phyloP scores from a whole-genome alignment of 2,329 filamentous ascomycete genomes.

The Leptographium flavum region DNA sequence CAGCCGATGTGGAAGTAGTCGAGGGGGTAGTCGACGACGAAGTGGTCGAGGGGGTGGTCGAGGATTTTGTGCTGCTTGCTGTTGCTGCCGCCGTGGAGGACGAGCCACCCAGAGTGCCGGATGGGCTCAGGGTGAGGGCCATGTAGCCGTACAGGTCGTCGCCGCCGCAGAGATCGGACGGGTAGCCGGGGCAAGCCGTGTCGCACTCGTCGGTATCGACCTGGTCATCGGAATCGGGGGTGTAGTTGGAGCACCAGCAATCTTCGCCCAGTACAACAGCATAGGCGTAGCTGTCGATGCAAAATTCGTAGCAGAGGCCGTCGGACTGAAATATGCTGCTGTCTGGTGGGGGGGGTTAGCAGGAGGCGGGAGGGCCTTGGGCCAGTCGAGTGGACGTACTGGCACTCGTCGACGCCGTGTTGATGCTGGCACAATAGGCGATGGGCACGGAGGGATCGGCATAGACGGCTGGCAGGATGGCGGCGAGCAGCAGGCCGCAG shows the following conservation, averaged over 20 bases:
- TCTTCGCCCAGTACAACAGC: conserved; percentile 49
- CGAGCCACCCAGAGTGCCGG: conserved; percentile 32
- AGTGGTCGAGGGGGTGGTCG: no score
- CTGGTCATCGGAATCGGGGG: conserved; percentile 32
- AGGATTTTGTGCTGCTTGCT: neutral
- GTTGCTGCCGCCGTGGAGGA: neutral
- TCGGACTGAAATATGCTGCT: conserved; percentile 50
- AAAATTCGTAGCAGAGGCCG: conserved; percentile 50
- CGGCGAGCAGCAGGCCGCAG: conserved; percentile 10
- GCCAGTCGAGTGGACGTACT: conserved; percentile 22
- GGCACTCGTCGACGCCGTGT: conserved; percentile 26
- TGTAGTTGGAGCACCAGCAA: conserved; percentile 66
- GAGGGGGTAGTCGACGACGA: neutral
- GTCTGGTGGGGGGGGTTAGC: conserved; percentile 22
- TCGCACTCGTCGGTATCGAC: conserved; percentile 35
- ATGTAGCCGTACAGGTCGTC: conserved; percentile 52
- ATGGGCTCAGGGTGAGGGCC: conserved; percentile 32
- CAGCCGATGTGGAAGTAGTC: neutral
- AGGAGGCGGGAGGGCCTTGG: neutral
- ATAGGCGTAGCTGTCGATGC: conserved; percentile 44
- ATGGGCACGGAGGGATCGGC: conserved; percentile 19
- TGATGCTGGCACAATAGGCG: conserved; percentile 30
- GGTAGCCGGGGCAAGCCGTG: conserved; percentile 53
- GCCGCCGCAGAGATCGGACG: conserved; percentile 50
- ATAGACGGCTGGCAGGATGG: conserved; percentile 10